phyloP scores from a whole-genome alignment of 2,329 filamentous ascomycete genomes.

The Curvularia sp. region DNA sequence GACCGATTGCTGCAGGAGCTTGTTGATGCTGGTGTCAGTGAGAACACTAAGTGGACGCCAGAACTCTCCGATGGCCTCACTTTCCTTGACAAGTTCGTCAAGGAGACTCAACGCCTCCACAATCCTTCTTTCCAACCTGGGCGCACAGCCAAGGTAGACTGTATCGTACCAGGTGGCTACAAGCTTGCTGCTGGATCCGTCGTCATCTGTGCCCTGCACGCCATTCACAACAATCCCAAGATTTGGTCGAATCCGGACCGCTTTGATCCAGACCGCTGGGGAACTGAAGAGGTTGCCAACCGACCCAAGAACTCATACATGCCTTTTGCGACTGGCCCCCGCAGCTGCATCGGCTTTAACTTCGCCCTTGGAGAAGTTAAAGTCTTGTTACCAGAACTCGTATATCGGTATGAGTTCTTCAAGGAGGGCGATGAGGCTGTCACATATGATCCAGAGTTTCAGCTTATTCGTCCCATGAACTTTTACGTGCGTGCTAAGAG shows the following conservation, averaged over 20 bases:
- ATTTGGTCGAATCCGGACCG: conserved; percentile 65
- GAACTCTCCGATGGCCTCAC: conserved; percentile 28
- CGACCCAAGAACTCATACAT: conserved; percentile 23
- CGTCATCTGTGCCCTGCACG: conserved; percentile 60
- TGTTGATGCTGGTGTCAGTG: conserved; percentile 27
- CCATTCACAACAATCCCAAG: conserved; percentile 60
- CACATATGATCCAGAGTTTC: conserved; percentile 23
- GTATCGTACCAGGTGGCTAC: conserved; percentile 67
- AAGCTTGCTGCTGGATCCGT: conserved; percentile 61
- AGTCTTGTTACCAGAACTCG: conserved; percentile 16
- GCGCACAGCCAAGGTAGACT: conserved; percentile 63
- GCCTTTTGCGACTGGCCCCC: conserved; percentile 20
- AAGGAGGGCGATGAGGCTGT: conserved; percentile 19
- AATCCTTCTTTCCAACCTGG: conserved; percentile 53
- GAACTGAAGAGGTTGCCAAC: conserved; percentile 56
- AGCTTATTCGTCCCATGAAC: conserved; percentile 24
- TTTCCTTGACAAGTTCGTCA: conserved; percentile 33
- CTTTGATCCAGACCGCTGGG: conserved; percentile 69
- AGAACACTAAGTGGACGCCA: conserved; percentile 28
- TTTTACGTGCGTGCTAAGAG: conserved; percentile 22
- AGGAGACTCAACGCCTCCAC: conserved; percentile 33
- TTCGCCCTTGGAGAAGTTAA: conserved; percentile 23
- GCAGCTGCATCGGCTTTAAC: conserved; percentile 26
- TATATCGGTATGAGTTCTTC: conserved; percentile 23
- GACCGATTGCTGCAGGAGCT: conserved; percentile 33